These are phyloP conservation scores for Trichosporon inkin DNA, from an alignment of 1,284 basidiomycete genomes.

Conservation along the genomic window DNA sequence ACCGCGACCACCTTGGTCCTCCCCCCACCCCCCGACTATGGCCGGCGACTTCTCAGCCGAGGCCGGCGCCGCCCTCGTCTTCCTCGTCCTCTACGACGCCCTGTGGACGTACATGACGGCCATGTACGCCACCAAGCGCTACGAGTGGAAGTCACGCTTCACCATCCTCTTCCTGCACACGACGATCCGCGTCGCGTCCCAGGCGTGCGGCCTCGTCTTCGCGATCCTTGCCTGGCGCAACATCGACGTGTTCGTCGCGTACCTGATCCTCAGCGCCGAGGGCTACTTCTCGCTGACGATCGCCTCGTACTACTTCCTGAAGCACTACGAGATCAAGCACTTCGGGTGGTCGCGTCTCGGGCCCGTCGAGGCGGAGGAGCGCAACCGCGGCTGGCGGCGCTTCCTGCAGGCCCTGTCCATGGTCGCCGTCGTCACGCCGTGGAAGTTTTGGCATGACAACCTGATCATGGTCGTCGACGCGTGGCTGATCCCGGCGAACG, in stretches of 20 bases:
- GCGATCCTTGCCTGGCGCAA: conserved; percentile 21
- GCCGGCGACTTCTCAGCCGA: conserved; percentile 6
- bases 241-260: conserved; percentile 23
- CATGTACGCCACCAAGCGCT: conserved; percentile 22
- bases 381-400: not conserved
- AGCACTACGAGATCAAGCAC: conserved; percentile 17
- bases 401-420: not conserved
- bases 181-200: conserved; percentile 18
- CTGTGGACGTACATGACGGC: conserved; percentile 19
- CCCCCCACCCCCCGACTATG: not conserved
- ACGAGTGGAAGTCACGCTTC: conserved; percentile 20
- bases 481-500: conserved; percentile 26
- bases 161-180: conserved; percentile 22
- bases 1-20: too few species aligned
- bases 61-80: conserved; percentile 22
- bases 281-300: conserved; percentile 36
- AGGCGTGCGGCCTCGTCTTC: conserved; percentile 20
- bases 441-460: conserved; percentile 14
- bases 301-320: conserved; percentile 24
- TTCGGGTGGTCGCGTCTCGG: conserved; percentile 16
- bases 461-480: conserved; percentile 19
- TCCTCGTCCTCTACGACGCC: conserved; percentile 16
- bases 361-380: not conserved
- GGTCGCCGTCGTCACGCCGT: conserved; percentile 16
- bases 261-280: conserved; percentile 32